A percentile compares a stretch with the other conserved stretches of the same genome.
Evolutionary conservation across 2,329 filamentous ascomycete genomes (phyloP).

Genomic region (Hymenoscyphus fructigenus): DNA sequence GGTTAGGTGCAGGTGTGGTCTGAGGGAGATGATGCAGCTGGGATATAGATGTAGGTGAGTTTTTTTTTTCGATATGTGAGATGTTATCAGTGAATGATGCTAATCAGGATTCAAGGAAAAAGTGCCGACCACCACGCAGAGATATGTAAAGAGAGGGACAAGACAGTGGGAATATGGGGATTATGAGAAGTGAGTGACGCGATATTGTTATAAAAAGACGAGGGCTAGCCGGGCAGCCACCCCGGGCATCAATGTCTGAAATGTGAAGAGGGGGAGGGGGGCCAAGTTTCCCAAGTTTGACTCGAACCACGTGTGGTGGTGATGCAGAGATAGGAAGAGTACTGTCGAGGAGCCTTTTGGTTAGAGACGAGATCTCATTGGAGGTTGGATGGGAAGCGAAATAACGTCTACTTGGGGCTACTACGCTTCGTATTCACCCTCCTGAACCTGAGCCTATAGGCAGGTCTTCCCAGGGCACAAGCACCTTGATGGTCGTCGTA

Average conservation of each 20-base stretch:
- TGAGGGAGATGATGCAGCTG: background rate
- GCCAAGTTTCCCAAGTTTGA: background rate
- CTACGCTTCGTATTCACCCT: background rate
- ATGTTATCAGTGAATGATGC: background rate
- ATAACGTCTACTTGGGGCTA: background rate
- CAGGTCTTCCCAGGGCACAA: background rate
- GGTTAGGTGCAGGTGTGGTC: slow-evolving; percentile 14
- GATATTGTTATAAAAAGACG: slow-evolving; percentile 13
- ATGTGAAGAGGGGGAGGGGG: slow-evolving; percentile 1
- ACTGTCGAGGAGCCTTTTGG: background rate
- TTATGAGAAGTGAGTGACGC: slow-evolving; percentile 11
- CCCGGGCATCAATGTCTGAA: background rate
- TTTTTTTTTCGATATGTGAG: background rate
- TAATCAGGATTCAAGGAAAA: background rate
- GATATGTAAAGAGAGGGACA: background rate
- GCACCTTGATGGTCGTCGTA: background rate
- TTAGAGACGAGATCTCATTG: background rate
- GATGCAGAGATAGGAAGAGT: slow-evolving; percentile 2
- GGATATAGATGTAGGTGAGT: background rate
- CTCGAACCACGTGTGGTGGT: slow-evolving; percentile 14
- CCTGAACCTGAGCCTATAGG: background rate
- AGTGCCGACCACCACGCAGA: background rate
- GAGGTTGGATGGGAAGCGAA: background rate
- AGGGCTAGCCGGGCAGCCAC: background rate
- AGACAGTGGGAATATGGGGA: background rate